A percentile compares a stretch with the other conserved stretches of the same genome.
phyloP scores from a whole-genome alignment of 345 rosid species.

The Populus nigra region DNA sequence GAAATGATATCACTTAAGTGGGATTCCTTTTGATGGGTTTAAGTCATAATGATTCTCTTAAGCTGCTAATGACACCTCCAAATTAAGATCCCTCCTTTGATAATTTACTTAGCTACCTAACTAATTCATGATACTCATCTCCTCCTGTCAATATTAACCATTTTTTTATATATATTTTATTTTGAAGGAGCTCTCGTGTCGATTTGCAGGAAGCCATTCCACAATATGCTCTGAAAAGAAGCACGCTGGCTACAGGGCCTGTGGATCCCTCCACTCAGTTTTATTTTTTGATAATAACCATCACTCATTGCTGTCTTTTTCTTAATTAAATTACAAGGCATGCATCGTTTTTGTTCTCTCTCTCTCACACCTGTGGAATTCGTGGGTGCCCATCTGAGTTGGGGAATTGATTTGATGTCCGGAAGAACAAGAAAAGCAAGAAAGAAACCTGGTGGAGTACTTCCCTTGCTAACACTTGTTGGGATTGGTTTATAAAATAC shows the following conservation, averaged over 20 bases:
- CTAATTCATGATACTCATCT: too few species aligned
- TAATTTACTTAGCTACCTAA: too few species aligned
- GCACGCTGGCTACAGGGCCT: not conserved
- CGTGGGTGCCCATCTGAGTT: not conserved
- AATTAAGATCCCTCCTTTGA: not conserved
- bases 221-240: not conserved
- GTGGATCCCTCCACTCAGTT: not conserved
- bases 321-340: not conserved
- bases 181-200: too few species aligned
- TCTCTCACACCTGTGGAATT: not conserved
- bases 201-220: too few species aligned
- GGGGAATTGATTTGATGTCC: not conserved
- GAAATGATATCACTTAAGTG: not conserved
- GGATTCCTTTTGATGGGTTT: not conserved
- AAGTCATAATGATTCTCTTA: not conserved
- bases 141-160: too few species aligned
- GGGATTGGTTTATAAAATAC: too few species aligned
- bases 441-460: not conserved
- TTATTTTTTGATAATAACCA: not conserved
- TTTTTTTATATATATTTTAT: too few species aligned
- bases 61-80: not conserved
- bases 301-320: not conserved
- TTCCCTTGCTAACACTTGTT: not conserved
- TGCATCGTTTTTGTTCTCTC: not conserved
- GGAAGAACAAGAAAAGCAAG: not conserved